These are phyloP conservation scores for Aspergillus fischeri DNA, from an alignment of 2,329 filamentous ascomycete genomes.

Conservation along the genomic window DNA sequence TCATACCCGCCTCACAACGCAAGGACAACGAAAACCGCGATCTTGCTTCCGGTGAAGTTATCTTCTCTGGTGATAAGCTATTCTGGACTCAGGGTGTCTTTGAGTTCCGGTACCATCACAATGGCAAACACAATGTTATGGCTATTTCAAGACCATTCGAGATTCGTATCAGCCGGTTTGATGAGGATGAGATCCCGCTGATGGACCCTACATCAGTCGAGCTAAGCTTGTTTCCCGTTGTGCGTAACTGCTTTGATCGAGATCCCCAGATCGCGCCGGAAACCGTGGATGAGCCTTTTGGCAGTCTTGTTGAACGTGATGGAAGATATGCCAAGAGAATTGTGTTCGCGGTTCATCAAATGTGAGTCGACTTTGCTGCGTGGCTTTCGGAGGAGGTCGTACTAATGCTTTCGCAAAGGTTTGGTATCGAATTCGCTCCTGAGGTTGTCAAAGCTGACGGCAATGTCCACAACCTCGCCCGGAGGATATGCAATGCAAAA, in stretches of 20 bases:
- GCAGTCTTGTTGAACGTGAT: slow-evolving; percentile 77
- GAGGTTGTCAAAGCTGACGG: slow-evolving; percentile 91
- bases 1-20: slow-evolving; percentile 44
- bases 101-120: slow-evolving; percentile 95
- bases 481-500: slow-evolving; percentile 94
- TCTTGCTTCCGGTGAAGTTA: slow-evolving; percentile 72
- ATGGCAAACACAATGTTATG: slow-evolving; percentile 89
- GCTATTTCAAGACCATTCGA: slow-evolving; percentile 91
- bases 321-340: slow-evolving; percentile 85
- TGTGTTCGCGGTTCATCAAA: slow-evolving; percentile 90
- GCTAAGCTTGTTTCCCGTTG: slow-evolving; percentile 70
- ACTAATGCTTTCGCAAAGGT: slow-evolving; percentile 40
- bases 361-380: slow-evolving; percentile 52
- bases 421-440: slow-evolving; percentile 91
- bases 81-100: slow-evolving; percentile 98
- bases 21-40: slow-evolving; percentile 50
- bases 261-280: slow-evolving; percentile 86
- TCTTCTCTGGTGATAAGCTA: slow-evolving; percentile 87
- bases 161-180: slow-evolving; percentile 76
- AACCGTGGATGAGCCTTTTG: slow-evolving; percentile 75
- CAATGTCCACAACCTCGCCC: slow-evolving; percentile 82
- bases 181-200: slow-evolving; percentile 64
- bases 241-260: slow-evolving; percentile 88
- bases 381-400: background rate
- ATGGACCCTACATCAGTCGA: slow-evolving; percentile 69